Evolutionary conservation across 2,329 filamentous ascomycete genomes (phyloP).

Genomic region (Curvularia hawaiiensis): DNA sequence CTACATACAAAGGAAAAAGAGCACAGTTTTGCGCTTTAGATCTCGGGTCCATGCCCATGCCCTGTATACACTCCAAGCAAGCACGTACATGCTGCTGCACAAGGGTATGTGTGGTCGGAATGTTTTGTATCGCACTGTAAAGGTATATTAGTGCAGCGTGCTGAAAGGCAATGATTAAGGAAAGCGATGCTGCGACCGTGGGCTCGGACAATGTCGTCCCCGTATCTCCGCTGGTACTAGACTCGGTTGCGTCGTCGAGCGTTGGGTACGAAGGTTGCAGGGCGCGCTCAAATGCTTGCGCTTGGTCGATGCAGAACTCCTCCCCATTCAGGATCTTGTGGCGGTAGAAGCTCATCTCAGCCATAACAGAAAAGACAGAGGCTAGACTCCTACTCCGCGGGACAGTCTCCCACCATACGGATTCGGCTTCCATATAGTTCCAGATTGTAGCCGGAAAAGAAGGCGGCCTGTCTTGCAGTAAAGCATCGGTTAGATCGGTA

Average conservation of each 20-base stretch:
- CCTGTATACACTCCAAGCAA: conserved; percentile 20
- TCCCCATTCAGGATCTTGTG: conserved; percentile 4
- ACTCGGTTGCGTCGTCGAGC: background rate
- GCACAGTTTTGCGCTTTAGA: conserved; percentile 19
- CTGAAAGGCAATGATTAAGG: conserved; percentile 19
- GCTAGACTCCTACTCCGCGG: conserved; percentile 7
- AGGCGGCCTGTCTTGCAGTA: conserved; percentile 18
- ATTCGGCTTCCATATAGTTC: conserved; percentile 13
- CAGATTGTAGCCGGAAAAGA: conserved; percentile 17
- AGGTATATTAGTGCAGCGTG: conserved; percentile 23
- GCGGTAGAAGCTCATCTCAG: conserved; percentile 16
- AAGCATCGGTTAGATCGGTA: conserved; percentile 21
- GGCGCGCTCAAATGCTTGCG: conserved; percentile 7
- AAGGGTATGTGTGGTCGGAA: conserved; percentile 15
- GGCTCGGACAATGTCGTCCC: background rate
- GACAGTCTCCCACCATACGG: conserved; percentile 19
- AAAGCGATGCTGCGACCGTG: conserved; percentile 6
- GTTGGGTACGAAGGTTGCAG: conserved; percentile 11
- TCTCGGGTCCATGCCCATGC: conserved; percentile 17
- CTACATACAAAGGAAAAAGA: conserved; percentile 23
- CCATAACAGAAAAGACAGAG: conserved; percentile 8
- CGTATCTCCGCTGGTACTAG: background rate
- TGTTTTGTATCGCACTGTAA: conserved; percentile 20
- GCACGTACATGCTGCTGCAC: conserved; percentile 23
- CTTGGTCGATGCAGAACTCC: conserved; percentile 3